Base-by-base conservation (phyloP, 192 early-diverging fungal genomes). In the Coemansia aciculifera region DNA sequence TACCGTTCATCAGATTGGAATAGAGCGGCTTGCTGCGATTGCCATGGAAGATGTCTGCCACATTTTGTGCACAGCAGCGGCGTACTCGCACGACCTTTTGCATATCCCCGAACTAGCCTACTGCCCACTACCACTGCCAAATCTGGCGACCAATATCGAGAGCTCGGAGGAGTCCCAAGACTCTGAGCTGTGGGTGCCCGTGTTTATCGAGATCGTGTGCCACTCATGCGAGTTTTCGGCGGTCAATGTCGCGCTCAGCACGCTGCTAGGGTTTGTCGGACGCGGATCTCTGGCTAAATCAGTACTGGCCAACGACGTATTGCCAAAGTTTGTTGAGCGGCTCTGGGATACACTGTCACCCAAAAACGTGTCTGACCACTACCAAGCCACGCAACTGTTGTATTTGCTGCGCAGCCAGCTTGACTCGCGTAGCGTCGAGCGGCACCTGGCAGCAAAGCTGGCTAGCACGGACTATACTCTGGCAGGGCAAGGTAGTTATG, bases 341-440 rank as follows among this genome's bases (percentile, higher is more conserved):
- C 73, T 90, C 6, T 97, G 95, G 95, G 64, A 63, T 5, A 89
- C 86, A 51, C 73, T 97, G 19, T 72, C 77, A 9, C 83, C 91
- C 3, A 79, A 84, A 17, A 74, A 79, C 13, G 67, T 84, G 39
- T 59, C 84, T 0, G 70, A 87, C 38, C 92, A 95, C 62, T 67
- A 84, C 12, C 84, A 88, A 7, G 85, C 85, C 0, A 85, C 89
- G 0, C 81, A 92, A 38, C 75, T 95, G 1, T 71, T 95, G 27
- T 93, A 87, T 85, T 64, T 81, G 52, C 73, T 95, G 49, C 77
- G 73, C 32, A 32, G 19, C 59, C 51, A 66, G 61, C 52, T 69
- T 9, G 77, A 72, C 40, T 67, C 68, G 1, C 52, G 59, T 23
- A 38, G n/a, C 2, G 78, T 83, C 5, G 80, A 83, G 61, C 67